These are phyloP conservation scores for Colletotrichum godetiae DNA, from an alignment of 2,329 filamentous ascomycete genomes.

Conservation along the genomic window DNA sequence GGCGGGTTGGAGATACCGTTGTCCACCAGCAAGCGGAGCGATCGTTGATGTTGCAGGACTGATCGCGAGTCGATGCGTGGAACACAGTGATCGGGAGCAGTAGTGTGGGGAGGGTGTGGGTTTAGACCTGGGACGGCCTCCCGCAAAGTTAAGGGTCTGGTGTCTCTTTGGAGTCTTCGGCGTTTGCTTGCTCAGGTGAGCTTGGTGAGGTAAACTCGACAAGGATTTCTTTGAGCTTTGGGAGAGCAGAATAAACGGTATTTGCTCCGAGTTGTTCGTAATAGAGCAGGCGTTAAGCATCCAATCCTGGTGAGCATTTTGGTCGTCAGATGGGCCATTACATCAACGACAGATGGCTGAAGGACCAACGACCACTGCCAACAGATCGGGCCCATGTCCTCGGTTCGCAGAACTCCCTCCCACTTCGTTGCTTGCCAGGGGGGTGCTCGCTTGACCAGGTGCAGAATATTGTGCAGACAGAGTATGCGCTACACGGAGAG, in stretches of 20 bases:
- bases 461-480: neutral
- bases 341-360: constrained; percentile 8
- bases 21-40: constrained; percentile 19
- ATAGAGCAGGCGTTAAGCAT: neutral
- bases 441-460: neutral
- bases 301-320: constrained; percentile 6
- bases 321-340: constrained; percentile 1
- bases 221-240: neutral
- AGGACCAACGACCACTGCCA: neutral
- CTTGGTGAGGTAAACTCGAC: neutral
- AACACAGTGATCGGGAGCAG: constrained; percentile 31
- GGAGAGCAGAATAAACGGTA: neutral
- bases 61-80: constrained; percentile 31
- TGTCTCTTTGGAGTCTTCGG: neutral
- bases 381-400: constrained; percentile 5
- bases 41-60: constrained; percentile 29
- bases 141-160: neutral
- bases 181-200: neutral
- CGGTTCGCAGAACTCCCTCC: constrained; percentile 1
- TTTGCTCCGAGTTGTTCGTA: neutral
- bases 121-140: neutral
- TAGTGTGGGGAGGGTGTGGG: constrained; percentile 16
- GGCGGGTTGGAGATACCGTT: constrained; percentile 20
- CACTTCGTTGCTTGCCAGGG: neutral
- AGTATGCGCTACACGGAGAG: neutral